Evolutionary conservation across 2,329 filamentous ascomycete genomes (phyloP), one percentile per base, ranked within the genome.

Genomic region (Phaeosphaeriaceae sp.): DNA sequence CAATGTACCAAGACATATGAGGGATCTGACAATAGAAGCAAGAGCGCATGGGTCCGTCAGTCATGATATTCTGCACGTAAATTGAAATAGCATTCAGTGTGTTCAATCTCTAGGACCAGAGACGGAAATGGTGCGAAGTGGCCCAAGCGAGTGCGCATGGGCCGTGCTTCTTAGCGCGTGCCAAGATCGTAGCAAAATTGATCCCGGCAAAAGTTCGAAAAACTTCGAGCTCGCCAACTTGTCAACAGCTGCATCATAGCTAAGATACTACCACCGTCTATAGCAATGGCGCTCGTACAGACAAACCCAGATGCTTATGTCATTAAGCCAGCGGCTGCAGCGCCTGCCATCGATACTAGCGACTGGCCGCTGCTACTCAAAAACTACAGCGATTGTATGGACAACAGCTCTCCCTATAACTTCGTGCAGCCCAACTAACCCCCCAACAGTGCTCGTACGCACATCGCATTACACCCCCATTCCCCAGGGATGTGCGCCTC

Each of bases 401-500:
- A 26, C 23, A 64, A 52, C 81, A 61, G 52, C 55, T 72, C 50
- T 46, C 48, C 34, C 38, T 20, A 50, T 53, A 64, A 61, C 59
- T 68, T 23, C 46, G 41, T 44, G 42, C 48, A 42, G 43, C 53
- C 50, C 45, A 51, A 55, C 63, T 66, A 52, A 70, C 62, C 42
- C 41, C 32, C 42, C 55, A 61, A 52, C 68, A 93, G 90, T 97
- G 67, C 87, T 94, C 65, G 88, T 97, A 66, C 88, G 93, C 72
- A 97, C 92, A 61, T 91, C 90, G 58, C 93, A 99, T 78, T 99
- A 96, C 79, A 97, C 93, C 28, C 94, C 94, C 47, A 97, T 97
- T 66, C 91, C 93, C 63, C 88, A 90, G 74, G 94, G 94, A 71
- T 95, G 90, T 80, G 87, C 90, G 58, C 94, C 94, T 47, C 81